Conservation (phyloP, 371 early-diverging fungal species). For the Mortierella sp. region DNA sequence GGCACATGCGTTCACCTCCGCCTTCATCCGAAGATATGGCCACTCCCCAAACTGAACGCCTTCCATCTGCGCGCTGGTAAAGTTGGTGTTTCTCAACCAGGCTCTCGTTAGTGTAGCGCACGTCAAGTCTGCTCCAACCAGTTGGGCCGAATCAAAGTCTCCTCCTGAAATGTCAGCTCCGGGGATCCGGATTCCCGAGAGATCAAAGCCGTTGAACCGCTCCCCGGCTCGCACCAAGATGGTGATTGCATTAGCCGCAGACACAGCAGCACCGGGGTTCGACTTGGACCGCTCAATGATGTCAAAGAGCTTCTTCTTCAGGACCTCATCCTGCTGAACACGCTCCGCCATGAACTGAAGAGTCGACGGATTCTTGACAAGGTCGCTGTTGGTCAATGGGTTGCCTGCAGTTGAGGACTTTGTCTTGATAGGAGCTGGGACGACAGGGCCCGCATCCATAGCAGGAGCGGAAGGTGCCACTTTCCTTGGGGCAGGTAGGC, state of each 20-base stretch:
- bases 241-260: constrained; percentile 9
- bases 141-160: constrained; percentile 2
- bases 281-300: neutral
- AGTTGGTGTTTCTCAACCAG: neutral
- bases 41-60: neutral
- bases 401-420: neutral
- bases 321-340: neutral
- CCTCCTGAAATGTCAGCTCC: constrained; percentile 12
- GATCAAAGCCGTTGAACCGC: neutral
- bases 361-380: constrained; percentile 9
- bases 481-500: neutral
- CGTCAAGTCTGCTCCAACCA: constrained; percentile 2
- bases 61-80: constrained; percentile 1
- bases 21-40: neutral
- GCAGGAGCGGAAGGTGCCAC: neutral
- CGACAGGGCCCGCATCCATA: neutral
- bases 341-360: constrained; percentile 16
- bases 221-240: constrained; percentile 4
- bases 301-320: neutral
- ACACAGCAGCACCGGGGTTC: neutral
- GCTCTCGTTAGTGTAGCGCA: neutral
- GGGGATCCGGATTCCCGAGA: neutral
- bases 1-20: neutral
- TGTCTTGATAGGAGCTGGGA: neutral
- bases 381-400: neutral